Base-by-base conservation (phyloP, 345 rosid genomes). In the Murraya paniculata region DNA sequence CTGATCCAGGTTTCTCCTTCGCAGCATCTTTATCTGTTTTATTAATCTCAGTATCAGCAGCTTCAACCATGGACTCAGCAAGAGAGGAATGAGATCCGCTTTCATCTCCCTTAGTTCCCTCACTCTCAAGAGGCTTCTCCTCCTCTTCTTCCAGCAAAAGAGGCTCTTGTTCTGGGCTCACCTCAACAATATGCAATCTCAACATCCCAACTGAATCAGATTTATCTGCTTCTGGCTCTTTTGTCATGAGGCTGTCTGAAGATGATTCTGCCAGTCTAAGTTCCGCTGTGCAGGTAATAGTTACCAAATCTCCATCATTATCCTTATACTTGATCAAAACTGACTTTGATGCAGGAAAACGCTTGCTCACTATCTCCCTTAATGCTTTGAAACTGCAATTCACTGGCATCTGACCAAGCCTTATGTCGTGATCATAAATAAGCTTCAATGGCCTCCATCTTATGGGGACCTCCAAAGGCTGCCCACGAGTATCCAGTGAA, bases 151-250 rank as follows among this genome's bases (percentile, higher is more conserved):
- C 98, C 27, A 78, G 71, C 68, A 92, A 64, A 19, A 80, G 82
- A 0, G 99, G 99, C 86, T 96, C 99, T 79, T 94, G 99, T 87
- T 94, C 99, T 22, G 97, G 88, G 80, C 82, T 88, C 5, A 96
- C 97, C 88, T 96, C 99, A 77, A 96, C 97, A 74, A 96, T 80
- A 86, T 94, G 94, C 80, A 96, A 83, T 74, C 97, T 90, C 90
- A 96, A 82, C 95, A 89, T 88, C 62, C 97, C 97, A 58, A 83
- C 65, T 4, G 90, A 80, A 60, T 83, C 84, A 74, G 81, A 69
- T 78, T 87, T 88, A 80, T 88, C 91, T 0, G 89, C 38, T 27
- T 90, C 93, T 9, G 90, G 95, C 72, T 89, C 91, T 82, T 85
- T 88, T 0, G 83, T 79, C 82, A 89, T n/a, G 73, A 78, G 78